A percentile compares a stretch with the other conserved stretches of the same genome.
These are phyloP conservation scores for Saccharum officinarum DNA, from an alignment of 176 grass and related monocot genomes.

Conservation along the genomic window DNA sequence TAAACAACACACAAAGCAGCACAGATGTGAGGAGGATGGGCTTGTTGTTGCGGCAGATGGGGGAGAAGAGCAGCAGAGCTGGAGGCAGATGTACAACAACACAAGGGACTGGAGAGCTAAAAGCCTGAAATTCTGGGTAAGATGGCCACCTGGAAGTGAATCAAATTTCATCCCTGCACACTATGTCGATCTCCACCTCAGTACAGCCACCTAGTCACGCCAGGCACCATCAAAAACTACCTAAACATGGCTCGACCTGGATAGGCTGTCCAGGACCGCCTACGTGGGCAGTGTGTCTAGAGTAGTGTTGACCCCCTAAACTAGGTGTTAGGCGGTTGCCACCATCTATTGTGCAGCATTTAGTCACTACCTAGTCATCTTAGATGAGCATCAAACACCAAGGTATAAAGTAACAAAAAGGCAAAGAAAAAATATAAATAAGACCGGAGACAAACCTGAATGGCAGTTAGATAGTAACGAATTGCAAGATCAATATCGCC, in stretches of 20 bases:
- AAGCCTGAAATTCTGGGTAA: not conserved
- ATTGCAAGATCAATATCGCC: constrained; percentile 88
- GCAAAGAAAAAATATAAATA: not conserved
- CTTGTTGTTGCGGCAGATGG: not conserved
- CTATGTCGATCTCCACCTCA: not conserved
- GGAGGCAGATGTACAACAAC: not conserved
- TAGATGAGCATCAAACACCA: not conserved
- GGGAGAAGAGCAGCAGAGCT: not conserved
- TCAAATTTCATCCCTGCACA: not conserved
- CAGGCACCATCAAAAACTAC: not conserved
- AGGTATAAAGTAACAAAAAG: not conserved
- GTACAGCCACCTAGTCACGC: not conserved
- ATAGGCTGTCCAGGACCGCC: not conserved
- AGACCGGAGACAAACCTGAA: constrained; percentile 62
- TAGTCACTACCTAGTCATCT: not conserved
- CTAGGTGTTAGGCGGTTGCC: not conserved
- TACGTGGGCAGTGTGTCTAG: not conserved
- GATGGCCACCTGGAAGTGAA: not conserved
- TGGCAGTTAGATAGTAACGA: constrained; percentile 86
- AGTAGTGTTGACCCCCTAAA: not conserved
- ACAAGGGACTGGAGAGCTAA: not conserved
- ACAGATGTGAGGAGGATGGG: not conserved
- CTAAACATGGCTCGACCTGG: not conserved
- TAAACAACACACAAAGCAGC: not conserved
- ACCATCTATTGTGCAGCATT: not conserved